These are phyloP conservation scores for Aspergillus sclerotiicarbonarius DNA, from an alignment of 495 filamentous ascomycete species.

Conservation along the genomic window DNA sequence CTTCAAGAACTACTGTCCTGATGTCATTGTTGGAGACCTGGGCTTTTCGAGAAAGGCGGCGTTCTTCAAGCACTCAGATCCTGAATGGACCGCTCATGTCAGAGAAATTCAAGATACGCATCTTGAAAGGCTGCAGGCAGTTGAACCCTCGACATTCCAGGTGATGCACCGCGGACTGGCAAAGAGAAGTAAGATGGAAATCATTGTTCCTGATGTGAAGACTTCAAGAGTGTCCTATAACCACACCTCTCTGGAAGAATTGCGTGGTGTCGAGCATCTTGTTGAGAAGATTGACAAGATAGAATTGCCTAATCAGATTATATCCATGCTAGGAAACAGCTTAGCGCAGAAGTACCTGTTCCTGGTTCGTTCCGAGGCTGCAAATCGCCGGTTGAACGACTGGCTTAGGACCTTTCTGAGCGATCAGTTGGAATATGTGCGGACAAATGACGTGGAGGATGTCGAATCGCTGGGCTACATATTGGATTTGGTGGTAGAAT, in stretches of 20 bases:
- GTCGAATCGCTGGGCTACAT: constrained; percentile 47
- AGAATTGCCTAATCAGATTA: constrained; percentile 76
- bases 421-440: constrained; percentile 55
- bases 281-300: constrained; percentile 75
- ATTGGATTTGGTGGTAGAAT: constrained; percentile 56
- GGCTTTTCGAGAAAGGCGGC: constrained; percentile 37
- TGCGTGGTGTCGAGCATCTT: constrained; percentile 69
- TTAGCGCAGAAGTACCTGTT: constrained; percentile 75
- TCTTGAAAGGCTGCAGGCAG: constrained; percentile 27
- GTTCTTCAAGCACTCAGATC: constrained; percentile 67
- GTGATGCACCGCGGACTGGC: constrained; percentile 42
- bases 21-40: constrained; percentile 74
- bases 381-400: constrained; percentile 57
- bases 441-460: constrained; percentile 47
- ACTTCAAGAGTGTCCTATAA: constrained; percentile 61
- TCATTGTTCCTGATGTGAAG: constrained; percentile 65
- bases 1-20: constrained; percentile 88
- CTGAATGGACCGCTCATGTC: constrained; percentile 71
- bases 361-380: constrained; percentile 58
- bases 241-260: constrained; percentile 66
- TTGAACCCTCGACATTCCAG: constrained; percentile 38
- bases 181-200: constrained; percentile 47
- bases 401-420: constrained; percentile 63
- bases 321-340: constrained; percentile 71
- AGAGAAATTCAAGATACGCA: constrained; percentile 63